A percentile compares a stretch with the other conserved stretches of the same genome.
Evolutionary conservation across 768 basidiomycete species (phyloP).

Genomic region (Rhizopogon roseolus): DNA sequence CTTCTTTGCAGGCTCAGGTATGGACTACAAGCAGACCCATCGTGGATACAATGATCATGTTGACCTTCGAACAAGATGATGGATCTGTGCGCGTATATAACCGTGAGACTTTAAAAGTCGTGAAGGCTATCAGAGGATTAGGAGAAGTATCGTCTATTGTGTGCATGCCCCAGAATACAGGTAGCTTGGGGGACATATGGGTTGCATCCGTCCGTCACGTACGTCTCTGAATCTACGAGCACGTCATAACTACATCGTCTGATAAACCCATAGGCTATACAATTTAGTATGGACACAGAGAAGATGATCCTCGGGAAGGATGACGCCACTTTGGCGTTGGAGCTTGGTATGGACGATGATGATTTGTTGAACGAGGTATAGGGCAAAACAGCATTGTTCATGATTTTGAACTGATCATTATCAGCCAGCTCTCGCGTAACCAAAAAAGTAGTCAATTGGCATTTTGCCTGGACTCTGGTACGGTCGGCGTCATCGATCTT

Average conservation of each 20-base stretch:
- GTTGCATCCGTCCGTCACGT: slow-evolving; percentile 62
- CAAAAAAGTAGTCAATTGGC: slow-evolving; percentile 48
- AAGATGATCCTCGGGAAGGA: slow-evolving; percentile 50
- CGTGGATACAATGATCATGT: background rate
- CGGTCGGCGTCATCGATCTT: slow-evolving; percentile 63
- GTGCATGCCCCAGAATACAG: slow-evolving; percentile 36
- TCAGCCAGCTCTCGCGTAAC: slow-evolving; percentile 62
- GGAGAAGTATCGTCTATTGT: slow-evolving; percentile 62
- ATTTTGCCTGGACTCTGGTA: slow-evolving; percentile 67
- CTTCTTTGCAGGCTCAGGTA: slow-evolving; percentile 63
- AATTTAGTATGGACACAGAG: slow-evolving; percentile 38
- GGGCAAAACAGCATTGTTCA: background rate
- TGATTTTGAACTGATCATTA: slow-evolving; percentile 22
- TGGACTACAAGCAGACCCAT: slow-evolving; percentile 1
- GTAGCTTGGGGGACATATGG: slow-evolving; percentile 51
- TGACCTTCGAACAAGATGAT: slow-evolving; percentile 42
- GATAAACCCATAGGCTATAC: slow-evolving; percentile 18
- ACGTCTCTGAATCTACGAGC: slow-evolving; percentile 1
- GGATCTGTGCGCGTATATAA: slow-evolving; percentile 66
- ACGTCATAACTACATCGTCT: background rate
- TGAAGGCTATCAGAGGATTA: slow-evolving; percentile 57
- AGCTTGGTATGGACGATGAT: slow-evolving; percentile 44
- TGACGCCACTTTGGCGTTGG: slow-evolving; percentile 44
- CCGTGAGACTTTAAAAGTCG: slow-evolving; percentile 52
- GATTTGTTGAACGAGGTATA: slow-evolving; percentile 69